Evolutionary conservation across 768 basidiomycete species (phyloP), one percentile per base, ranked within the genome.

Genomic region (Mycena filopes): DNA sequence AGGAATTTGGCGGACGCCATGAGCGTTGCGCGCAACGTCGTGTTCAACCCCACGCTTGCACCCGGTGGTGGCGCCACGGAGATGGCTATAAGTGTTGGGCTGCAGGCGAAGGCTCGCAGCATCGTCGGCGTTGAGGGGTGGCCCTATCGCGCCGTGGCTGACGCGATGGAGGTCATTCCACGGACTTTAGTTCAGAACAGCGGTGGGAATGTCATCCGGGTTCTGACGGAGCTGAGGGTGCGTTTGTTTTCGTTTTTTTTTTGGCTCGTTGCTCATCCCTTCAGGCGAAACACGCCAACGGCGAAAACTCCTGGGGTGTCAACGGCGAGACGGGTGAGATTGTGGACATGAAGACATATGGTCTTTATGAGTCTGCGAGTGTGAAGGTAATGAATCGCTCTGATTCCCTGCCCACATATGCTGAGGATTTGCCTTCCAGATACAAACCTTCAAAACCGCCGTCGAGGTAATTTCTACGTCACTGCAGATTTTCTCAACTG

Each of bases 41-140:
- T 98, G 66, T 98, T 99, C 81, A 94, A 98, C 80, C 98, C 98
- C 4, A 79, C 84, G 7, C 88, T 99, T n/a, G 93, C 92, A 0
- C 97, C 97, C 0, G 97, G 97, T 9, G 96, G 97, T 21, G 97
- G 98, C 45, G 97, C 98, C 26, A 97, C 95, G 4, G 98, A 99
- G 81, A 98, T 99, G 95, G 98, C 97, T 0, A 90, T 99, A 78
- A 90, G 89, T 38, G 95, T 98, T 4, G 94, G 91, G 1, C 78
- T 99, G 69, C 91, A 93, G 51, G 84, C 86, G 11, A 93, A 90
- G 76, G 93, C 94, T 21, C 84, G 92, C 72, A 88, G 82, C 48
- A 84, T 98, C 63, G 89, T 89, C 18, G 96, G 97, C 16, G 91
- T 96, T 18, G 95, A 96, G 75, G 92, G 91, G 0, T 95, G 93